These are phyloP conservation scores for Rosa hybrid DNA, from an alignment of 331 rosid genomes.

Conservation along the genomic window DNA sequence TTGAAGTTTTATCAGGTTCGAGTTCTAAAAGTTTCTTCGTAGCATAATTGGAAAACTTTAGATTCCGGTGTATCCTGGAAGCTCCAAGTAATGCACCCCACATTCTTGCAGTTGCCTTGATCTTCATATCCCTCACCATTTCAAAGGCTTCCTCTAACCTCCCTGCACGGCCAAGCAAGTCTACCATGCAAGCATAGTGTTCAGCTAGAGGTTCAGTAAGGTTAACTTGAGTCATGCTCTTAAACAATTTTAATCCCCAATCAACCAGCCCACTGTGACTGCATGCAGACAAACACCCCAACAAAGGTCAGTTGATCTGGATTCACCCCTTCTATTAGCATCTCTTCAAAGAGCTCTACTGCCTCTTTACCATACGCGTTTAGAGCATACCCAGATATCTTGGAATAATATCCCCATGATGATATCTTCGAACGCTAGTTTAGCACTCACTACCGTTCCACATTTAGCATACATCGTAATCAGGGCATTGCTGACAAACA, in stretches of 20 bases:
- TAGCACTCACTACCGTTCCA: constrained; percentile 29
- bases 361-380: constrained; percentile 41
- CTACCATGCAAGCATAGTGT: constrained; percentile 46
- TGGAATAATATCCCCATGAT: constrained; percentile 36
- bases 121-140: constrained; percentile 34
- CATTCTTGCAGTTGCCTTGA: constrained; percentile 28
- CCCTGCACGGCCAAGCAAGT: constrained; percentile 45
- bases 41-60: constrained; percentile 33
- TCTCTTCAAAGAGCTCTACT: constrained; percentile 31
- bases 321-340: constrained; percentile 28
- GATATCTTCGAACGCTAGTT: constrained; percentile 30
- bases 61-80: constrained; percentile 32
- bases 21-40: constrained; percentile 36
- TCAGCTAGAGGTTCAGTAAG: constrained; percentile 35
- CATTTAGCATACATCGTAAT: constrained; percentile 47
- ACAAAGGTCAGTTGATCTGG: constrained; percentile 48
- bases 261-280: constrained; percentile 41
- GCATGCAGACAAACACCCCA: constrained; percentile 46
- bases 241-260: constrained; percentile 29
- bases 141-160: constrained; percentile 43
- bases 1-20: constrained; percentile 36
- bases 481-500: constrained; percentile 41
- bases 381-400: constrained; percentile 40
- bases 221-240: constrained; percentile 33
- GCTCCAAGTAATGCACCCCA: constrained; percentile 52